Conservation (phyloP, 495 filamentous ascomycete genomes). For the Penicillium daleae region DNA sequence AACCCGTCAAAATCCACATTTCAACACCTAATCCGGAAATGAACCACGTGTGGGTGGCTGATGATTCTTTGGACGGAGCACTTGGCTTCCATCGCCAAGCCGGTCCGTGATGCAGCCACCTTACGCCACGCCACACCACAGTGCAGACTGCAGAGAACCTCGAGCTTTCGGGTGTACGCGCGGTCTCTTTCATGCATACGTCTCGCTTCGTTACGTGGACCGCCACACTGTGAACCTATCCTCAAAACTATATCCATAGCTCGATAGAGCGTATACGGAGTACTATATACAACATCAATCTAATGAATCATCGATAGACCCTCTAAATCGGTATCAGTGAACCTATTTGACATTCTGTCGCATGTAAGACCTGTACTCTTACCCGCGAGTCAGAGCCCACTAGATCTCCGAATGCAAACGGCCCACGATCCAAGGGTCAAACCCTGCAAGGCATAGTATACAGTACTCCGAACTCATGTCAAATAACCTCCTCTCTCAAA, state of each 20-base stretch:
- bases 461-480: too few relatives aligned
- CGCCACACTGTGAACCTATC: neutral
- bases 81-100: neutral
- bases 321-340: neutral
- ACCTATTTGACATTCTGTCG: neutral
- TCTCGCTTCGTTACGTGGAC: conserved; percentile 3
- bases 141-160: neutral
- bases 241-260: neutral
- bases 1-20: neutral
- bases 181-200: conserved; percentile 5
- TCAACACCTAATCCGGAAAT: conserved; percentile 2
- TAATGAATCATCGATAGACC: neutral
- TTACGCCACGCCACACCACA: conserved; percentile 4
- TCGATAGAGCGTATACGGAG: neutral
- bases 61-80: neutral
- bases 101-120: neutral
- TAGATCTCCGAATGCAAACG: neutral
- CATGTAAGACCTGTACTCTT: neutral
- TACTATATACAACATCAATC: too few relatives aligned
- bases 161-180: neutral
- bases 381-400: neutral
- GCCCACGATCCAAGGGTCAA: neutral
- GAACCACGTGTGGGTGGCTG: conserved; percentile 20
- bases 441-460: too few relatives aligned
- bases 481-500: too few relatives aligned